Conservation (phyloP, 2,329 filamentous ascomycete genomes). For the Dichotomopilus funicola region DNA sequence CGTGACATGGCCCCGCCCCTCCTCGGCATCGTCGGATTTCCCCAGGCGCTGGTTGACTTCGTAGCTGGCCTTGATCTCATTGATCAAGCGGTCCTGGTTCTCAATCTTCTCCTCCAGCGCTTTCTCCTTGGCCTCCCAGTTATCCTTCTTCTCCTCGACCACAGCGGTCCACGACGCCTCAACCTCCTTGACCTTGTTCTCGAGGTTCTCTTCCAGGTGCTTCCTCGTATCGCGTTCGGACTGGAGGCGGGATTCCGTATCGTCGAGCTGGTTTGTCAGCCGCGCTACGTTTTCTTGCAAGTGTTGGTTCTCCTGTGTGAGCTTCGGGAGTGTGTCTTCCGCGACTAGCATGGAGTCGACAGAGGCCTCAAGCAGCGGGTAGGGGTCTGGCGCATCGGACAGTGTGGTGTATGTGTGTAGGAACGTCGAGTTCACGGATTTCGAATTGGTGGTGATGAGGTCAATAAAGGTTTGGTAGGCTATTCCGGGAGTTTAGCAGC, state of each 20-base stretch:
- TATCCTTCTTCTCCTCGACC: constrained; percentile 86
- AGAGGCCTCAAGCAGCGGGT: constrained; percentile 90
- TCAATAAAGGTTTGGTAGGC: constrained; percentile 98
- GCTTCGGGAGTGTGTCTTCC: constrained; percentile 84
- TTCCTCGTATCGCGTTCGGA: constrained; percentile 66
- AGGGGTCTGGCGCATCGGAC: constrained; percentile 93
- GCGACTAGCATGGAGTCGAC: constrained; percentile 89
- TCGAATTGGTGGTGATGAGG: constrained; percentile 90
- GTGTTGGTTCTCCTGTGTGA: constrained; percentile 81
- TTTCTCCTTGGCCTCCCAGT: constrained; percentile 90
- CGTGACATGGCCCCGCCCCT: constrained; percentile 59
- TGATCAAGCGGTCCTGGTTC: constrained; percentile 84
- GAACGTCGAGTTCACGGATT: constrained; percentile 87
- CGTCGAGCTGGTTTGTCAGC: constrained; percentile 75
- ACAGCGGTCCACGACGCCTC: constrained; percentile 87
- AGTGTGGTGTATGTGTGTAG: constrained; percentile 87
- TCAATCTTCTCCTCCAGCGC: constrained; percentile 88
- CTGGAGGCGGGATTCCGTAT: constrained; percentile 73
- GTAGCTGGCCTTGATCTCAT: constrained; percentile 93
- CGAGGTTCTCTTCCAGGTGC: constrained; percentile 69
- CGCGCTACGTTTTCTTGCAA: constrained; percentile 72
- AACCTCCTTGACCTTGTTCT: constrained; percentile 78
- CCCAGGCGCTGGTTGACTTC: constrained; percentile 90
- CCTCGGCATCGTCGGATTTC: constrained; percentile 51
- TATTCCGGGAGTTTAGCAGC: constrained; percentile 33